Evolutionary conservation across 2,329 filamentous ascomycete genomes (phyloP), one percentile per base, ranked within the genome.

Genomic region (Fusarium sp.): DNA sequence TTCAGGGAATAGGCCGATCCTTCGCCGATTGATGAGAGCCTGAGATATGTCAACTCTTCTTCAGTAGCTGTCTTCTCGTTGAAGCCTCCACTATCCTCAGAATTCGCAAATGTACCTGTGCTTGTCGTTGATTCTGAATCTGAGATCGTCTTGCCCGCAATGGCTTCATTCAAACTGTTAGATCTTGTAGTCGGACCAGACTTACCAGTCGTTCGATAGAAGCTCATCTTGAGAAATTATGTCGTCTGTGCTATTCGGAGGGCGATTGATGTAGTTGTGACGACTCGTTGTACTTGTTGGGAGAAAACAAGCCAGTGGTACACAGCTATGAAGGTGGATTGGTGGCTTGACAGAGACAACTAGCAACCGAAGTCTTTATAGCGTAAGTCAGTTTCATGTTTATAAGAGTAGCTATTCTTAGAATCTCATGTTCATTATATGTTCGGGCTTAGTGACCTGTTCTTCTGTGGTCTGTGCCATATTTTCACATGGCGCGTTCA

Each of bases 81-180:
- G 2, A 4, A n/a, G 19, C 6, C 10, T 32, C 1, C 21, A 2
- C 0, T 16, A 7, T 12, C 3, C 21, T 49, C 4, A 7, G 15
- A n/a, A 16, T 15, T 33, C 13, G 12, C 13, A 15, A 33, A 33
- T 1, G 32, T 33, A 33, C 28, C 1, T 2, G 9, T 32, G 19
- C 9, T 30, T 30, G 4, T 2, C 0, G 19, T 11, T 49, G 46
- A 12, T 11, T 30, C 13, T 10, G 3, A 16, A 18, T 18, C 46
- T 4, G 21, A 12, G 9, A 30, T 28, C 12, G 6, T 4, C 18
- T 4, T n/a, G 46, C 3, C 16, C 6, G 2, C 13, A n/a, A 30
- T 4, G 3, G 2, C 13, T n/a, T 18, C 28, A 49, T n/a, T 18
- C 13, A 16, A 9, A 9, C 19, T 49, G 19, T 4, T 11, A n/a